Evolutionary conservation across 2,329 filamentous ascomycete genomes (phyloP), one percentile per base, ranked within the genome.

Genomic region (Colletotrichum scovillei): DNA sequence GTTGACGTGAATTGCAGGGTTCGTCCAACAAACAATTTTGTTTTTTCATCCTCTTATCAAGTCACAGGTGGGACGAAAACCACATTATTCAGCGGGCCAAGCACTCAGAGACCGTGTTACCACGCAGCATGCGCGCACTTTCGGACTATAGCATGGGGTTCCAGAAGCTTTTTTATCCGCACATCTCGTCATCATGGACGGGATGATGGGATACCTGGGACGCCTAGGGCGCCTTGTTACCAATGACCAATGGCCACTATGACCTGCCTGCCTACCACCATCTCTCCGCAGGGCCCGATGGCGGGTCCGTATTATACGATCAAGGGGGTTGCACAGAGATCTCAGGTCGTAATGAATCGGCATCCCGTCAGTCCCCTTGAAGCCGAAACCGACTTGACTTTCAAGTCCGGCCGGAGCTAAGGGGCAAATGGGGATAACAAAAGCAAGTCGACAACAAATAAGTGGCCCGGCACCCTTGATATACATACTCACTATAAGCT

Each of bases 251-350:
- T 26, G 19, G 30, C 53, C 8, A 52, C 6, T 46, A 9, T n/a
- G 8, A 14, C 4, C 6, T 4, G 5, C 9, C 19, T 38, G 49
- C 26, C n/a, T 28, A 49, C 46, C 35, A 24, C 24, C n/a, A 49
- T 57, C 35, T 30, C n/a, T 26, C 67, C 55, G 70, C 7, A 38
- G 24, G 22, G 16, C 32, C 55, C 70, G 55, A 56, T 30, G 60
- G 58, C 32, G 4, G 66, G 35, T 55, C 55, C 53, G 19, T 65
- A 14, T 49, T 49, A 59, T 12, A 56, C 49, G 19, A 32, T 69
- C 30, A 26, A 35, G n/a, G 42, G 65, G 42, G 38, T 53, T 24
- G 26, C 42, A 64, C 66, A 59, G 55, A 69, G 55, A 73, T 73
- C 59, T 60, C 55, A 52, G 46, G 59, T 69, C 56, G 9, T 35